Evolutionary conservation across 2,329 filamentous ascomycete species (phyloP), one percentile per base, ranked within the genome.

Genomic region (Botrytis pseudocinerea): DNA sequence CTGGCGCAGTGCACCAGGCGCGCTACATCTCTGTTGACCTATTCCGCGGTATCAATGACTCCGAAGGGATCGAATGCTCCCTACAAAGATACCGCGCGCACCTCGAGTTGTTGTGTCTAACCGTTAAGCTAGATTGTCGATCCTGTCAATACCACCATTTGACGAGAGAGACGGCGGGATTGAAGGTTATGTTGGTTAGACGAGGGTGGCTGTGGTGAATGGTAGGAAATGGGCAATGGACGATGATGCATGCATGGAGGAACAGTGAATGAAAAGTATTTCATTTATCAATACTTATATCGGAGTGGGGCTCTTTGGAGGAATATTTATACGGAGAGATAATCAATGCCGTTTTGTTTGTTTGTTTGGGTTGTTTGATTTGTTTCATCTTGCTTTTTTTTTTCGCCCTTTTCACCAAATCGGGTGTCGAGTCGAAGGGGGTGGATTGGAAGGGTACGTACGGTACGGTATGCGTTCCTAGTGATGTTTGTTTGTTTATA

Each of bases 21-120:
- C 51, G n/a, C 51, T 57, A 57, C n/a, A 57, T 32, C 51, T 57
- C n/a, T 57, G 51, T 57, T 57, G n/a, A 57, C 51, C 51, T 57
- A 28, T 57, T 54, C n/a, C 51, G 51, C 51, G n/a, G n/a, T 57
- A 57, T 57, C n/a, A 57, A 32, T 28, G 51, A 32, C 51, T 57
- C n/a, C 51, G 51, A 57, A 28, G 51, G n/a, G 51, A 57, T 57
- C 51, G 51, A 57, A 57, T 57, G n/a, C 51, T 57, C 51, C n/a
- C 51, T 18, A 57, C n/a, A 57, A 57, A 57, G n/a, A 57, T 57
- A 57, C 51, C 51, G 51, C 51, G 51, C 51, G n/a, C 51, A 57
- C 51, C n/a, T 57, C 51, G 51, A 57, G 51, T 57, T 28, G 51
- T 57, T 28, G 51, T 28, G n/a, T 28, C 51, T 57, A 57, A 57